phyloP scores from a whole-genome alignment of 2,329 filamentous ascomycete species.

The Pseudogymnoascus sp. region DNA sequence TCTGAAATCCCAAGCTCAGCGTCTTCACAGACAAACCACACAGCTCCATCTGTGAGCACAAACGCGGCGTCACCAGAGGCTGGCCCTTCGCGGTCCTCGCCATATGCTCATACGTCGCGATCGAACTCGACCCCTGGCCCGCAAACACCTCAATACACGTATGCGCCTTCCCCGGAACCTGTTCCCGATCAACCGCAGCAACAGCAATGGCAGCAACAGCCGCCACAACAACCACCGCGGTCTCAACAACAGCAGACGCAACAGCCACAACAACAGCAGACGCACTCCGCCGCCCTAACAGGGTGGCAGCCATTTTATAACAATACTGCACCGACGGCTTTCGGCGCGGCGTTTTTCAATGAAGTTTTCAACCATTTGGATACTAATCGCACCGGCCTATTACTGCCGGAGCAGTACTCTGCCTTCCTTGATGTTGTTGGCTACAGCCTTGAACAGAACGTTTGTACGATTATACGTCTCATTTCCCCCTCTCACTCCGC shows the following conservation, averaged over 20 bases:
- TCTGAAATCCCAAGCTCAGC: neutral
- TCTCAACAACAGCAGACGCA: neutral
- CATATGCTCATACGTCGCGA: neutral
- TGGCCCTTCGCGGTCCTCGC: neutral
- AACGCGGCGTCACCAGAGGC: neutral
- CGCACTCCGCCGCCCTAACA: neutral
- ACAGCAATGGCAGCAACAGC: too few species aligned
- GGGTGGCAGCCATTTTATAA: constrained; percentile 28
- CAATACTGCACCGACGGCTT: constrained; percentile 14
- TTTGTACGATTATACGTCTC: constrained; percentile 17
- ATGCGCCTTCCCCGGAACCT: neutral
- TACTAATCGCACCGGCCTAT: constrained; percentile 17
- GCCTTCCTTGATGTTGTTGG: constrained; percentile 20
- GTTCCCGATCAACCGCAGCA: neutral
- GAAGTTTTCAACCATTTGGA: constrained; percentile 22
- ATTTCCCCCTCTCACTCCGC: neutral
- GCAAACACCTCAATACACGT: neutral
- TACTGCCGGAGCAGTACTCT: constrained; percentile 21
- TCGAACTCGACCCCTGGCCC: neutral
- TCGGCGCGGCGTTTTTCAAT: constrained; percentile 14
- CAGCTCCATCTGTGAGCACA: neutral
- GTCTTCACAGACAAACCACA: neutral
- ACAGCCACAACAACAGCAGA: neutral
- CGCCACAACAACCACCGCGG: neutral
- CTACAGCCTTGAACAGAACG: constrained; percentile 16